These are phyloP conservation scores for Hyphodiscus sp. DNA, from an alignment of 2,329 filamentous ascomycete species.

Conservation along the genomic window DNA sequence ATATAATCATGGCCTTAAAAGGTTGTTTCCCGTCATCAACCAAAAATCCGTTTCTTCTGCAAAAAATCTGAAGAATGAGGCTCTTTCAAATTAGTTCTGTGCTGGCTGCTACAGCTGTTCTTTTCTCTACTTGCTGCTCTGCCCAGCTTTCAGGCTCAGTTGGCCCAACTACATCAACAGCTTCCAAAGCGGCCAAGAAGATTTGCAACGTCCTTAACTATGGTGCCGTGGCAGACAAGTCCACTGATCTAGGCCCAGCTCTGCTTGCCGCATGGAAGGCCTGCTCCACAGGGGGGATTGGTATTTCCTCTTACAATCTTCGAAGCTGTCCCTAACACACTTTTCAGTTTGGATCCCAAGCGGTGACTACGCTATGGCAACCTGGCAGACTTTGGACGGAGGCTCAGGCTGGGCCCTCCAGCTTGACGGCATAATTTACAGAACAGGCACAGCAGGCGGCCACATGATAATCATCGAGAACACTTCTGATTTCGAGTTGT, in stretches of 20 bases:
- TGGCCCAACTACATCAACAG: constrained; percentile 18
- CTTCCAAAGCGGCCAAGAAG: constrained; percentile 12
- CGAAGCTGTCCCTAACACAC: neutral
- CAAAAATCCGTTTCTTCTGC: no score
- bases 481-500: constrained; percentile 43
- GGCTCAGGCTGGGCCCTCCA: constrained; percentile 44
- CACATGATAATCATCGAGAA: constrained; percentile 42
- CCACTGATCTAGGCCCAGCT: constrained; percentile 38
- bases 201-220: constrained; percentile 40
- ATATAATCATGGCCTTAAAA: no score
- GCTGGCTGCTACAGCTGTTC: no score
- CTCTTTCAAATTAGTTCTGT: no score
- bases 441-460: constrained; percentile 39
- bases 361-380: constrained; percentile 35
- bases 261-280: constrained; percentile 36
- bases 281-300: constrained; percentile 37
- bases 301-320: constrained; percentile 5
- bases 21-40: no score
- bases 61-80: no score
- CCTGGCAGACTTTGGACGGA: constrained; percentile 42
- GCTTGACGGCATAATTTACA: constrained; percentile 45
- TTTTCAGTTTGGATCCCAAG: neutral
- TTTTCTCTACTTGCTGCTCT: no score
- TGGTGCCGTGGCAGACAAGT: constrained; percentile 38
- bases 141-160: constrained; percentile 1